phyloP scores from a whole-genome alignment of 1,284 basidiomycete genomes.

The Ganoderma meredithae region DNA sequence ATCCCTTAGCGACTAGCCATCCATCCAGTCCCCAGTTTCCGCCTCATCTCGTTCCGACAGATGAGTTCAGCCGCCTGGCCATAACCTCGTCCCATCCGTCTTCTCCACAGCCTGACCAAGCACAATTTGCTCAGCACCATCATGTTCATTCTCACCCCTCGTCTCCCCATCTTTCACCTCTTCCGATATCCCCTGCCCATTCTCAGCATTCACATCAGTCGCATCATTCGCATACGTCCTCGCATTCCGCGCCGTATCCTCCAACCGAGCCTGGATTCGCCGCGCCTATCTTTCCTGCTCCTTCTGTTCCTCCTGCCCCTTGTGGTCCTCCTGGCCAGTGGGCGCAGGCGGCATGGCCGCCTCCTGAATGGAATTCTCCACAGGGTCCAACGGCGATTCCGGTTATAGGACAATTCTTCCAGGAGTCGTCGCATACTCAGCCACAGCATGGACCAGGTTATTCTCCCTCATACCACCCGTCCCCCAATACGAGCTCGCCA shows the following conservation, averaged over 20 bases:
- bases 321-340: constrained; percentile 25
- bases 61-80: constrained; percentile 20
- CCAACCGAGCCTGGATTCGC: constrained; percentile 21
- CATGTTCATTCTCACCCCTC: constrained; percentile 27
- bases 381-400: constrained; percentile 21
- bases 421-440: constrained; percentile 9
- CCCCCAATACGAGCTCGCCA: constrained; percentile 1
- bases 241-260: constrained; percentile 21
- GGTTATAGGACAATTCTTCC: constrained; percentile 14
- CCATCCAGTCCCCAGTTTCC: constrained; percentile 13
- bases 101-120: constrained; percentile 23
- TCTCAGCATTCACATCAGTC: constrained; percentile 24
- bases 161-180: constrained; percentile 24
- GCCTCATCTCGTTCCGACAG: constrained; percentile 14
- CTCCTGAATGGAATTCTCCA: constrained; percentile 50
- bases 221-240: constrained; percentile 17
- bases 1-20: background rate
- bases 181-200: constrained; percentile 23
- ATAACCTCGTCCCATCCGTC: constrained; percentile 19
- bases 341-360: constrained; percentile 54
- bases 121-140: constrained; percentile 8
- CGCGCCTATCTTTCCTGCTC: constrained; percentile 21
- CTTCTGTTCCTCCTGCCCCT: constrained; percentile 15
- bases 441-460: constrained; percentile 19
- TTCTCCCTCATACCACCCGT: constrained; percentile 25